Percentiles rank a stretch among this genome's conserved stretches.
phyloP scores from a whole-genome alignment of 1,139 yeast species.

The Nakaseomyces sp. region DNA sequence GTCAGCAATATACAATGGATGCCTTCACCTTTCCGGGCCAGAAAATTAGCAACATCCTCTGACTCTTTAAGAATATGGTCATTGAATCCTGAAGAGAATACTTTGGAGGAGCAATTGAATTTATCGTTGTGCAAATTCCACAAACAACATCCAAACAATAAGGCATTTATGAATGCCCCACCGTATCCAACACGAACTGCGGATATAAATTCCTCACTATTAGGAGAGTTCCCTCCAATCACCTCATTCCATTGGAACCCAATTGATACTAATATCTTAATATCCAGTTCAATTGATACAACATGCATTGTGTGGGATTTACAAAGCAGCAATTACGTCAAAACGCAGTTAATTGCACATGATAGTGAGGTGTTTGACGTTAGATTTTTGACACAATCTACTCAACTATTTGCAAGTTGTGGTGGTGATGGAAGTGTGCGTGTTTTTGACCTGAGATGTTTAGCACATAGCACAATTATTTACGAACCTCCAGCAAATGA shows the following conservation, averaged over 20 bases:
- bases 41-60: slow-evolving; percentile 31
- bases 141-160: slow-evolving; percentile 17
- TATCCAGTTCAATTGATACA: slow-evolving; percentile 87
- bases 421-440: slow-evolving; percentile 95
- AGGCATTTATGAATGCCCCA: slow-evolving; percentile 7
- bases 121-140: slow-evolving; percentile 29
- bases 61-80: slow-evolving; percentile 32
- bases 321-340: slow-evolving; percentile 59
- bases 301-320: slow-evolving; percentile 95
- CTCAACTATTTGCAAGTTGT: slow-evolving; percentile 80
- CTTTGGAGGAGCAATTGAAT: slow-evolving; percentile 27
- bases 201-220: slow-evolving; percentile 10
- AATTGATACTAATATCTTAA: slow-evolving; percentile 57
- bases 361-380: slow-evolving; percentile 94
- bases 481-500: slow-evolving; percentile 49
- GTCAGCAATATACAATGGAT: slow-evolving; percentile 61
- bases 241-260: slow-evolving; percentile 93
- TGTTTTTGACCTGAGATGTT: slow-evolving; percentile 77
- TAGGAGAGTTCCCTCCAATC: slow-evolving; percentile 56
- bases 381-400: slow-evolving; percentile 64
- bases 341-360: slow-evolving; percentile 92
- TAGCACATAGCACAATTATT: slow-evolving; percentile 90
- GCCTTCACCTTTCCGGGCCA: slow-evolving; percentile 33
- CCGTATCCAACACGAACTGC: slow-evolving; percentile 5
- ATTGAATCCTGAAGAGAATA: slow-evolving; percentile 19